Conservation (phyloP, 2,329 filamentous ascomycete species). For the Corynespora cassiicola region DNA sequence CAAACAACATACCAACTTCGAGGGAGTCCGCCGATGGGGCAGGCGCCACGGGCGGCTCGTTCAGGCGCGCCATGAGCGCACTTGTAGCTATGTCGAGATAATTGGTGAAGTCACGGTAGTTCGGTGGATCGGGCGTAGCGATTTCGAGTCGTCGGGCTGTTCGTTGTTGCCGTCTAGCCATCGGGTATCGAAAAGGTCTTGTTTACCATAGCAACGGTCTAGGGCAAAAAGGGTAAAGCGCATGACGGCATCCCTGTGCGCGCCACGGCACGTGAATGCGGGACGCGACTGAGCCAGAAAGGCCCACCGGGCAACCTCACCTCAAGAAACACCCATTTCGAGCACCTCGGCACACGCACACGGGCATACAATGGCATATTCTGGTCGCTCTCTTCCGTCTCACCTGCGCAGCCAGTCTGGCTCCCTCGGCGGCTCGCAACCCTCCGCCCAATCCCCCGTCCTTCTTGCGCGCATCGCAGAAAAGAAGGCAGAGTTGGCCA, state of each 20-base stretch:
- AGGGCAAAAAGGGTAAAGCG: background rate
- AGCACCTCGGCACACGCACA: too few species aligned
- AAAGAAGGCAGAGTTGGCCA: slow-evolving; percentile 84
- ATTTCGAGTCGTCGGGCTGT: slow-evolving; percentile 18
- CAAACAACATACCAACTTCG: slow-evolving; percentile 68
- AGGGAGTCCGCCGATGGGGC: slow-evolving; percentile 67
- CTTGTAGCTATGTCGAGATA: slow-evolving; percentile 39
- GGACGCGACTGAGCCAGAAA: slow-evolving; percentile 14
- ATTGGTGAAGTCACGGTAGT: too few species aligned
- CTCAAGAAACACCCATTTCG: slow-evolving; percentile 3
- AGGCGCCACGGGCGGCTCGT: slow-evolving; percentile 66
- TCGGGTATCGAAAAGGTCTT: slow-evolving; percentile 32
- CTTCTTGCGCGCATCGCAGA: slow-evolving; percentile 80
- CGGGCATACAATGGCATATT: slow-evolving; percentile 47
- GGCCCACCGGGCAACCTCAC: background rate
- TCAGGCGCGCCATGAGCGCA: slow-evolving; percentile 78
- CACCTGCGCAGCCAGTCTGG: slow-evolving; percentile 68
- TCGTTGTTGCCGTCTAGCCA: slow-evolving; percentile 39
- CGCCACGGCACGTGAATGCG: slow-evolving; percentile 34
- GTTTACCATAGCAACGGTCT: slow-evolving; percentile 42
- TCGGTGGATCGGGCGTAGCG: slow-evolving; percentile 18
- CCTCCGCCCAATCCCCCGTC: slow-evolving; percentile 68
- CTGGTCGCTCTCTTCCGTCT: slow-evolving; percentile 59
- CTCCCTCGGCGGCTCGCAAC: slow-evolving; percentile 45
- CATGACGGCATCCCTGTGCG: slow-evolving; percentile 7